These are phyloP conservation scores for Podospora anserina DNA, from an alignment of 495 filamentous ascomycete species.

Conservation along the genomic window DNA sequence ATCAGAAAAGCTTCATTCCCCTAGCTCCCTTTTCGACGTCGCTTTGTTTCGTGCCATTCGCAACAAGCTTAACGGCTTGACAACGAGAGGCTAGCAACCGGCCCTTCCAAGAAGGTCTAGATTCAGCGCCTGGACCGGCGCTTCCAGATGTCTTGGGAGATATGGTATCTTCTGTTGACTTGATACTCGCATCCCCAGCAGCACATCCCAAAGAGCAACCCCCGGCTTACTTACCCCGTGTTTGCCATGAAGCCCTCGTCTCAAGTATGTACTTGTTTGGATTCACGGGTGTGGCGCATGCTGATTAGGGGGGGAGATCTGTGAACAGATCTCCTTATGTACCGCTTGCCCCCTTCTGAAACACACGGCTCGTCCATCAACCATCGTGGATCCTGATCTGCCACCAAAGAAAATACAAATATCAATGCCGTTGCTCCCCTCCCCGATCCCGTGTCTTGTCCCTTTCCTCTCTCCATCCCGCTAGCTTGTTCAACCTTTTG, in stretches of 20 bases:
- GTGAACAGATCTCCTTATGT: neutral
- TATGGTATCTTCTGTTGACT: too few species aligned
- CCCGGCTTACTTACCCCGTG: neutral
- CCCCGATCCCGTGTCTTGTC: conserved; percentile 10
- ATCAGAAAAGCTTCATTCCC: conserved; percentile 23
- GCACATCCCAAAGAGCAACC: neutral
- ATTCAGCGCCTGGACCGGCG: neutral
- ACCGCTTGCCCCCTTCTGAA: conserved; percentile 22
- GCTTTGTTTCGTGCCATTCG: conserved; percentile 7
- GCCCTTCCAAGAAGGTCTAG: conserved; percentile 6
- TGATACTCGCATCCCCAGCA: too few species aligned
- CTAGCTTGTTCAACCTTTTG: conserved; percentile 26
- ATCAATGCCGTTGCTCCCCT: conserved; percentile 23
- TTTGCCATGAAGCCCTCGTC: neutral
- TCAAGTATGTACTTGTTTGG: neutral
- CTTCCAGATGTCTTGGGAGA: neutral
- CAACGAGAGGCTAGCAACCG: neutral
- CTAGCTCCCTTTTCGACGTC: neutral
- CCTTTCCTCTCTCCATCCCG: conserved; percentile 20
- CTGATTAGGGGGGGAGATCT: neutral
- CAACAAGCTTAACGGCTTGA: conserved; percentile 15
- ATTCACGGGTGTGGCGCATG: neutral
- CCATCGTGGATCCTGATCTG: conserved; percentile 25
- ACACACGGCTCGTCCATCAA: conserved; percentile 27
- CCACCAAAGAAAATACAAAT: conserved; percentile 35